Percentiles rank a stretch among this genome's conserved stretches.
phyloP scores from a whole-genome alignment of 2,329 filamentous ascomycete species.

The Aspergillus sclerotialis region DNA sequence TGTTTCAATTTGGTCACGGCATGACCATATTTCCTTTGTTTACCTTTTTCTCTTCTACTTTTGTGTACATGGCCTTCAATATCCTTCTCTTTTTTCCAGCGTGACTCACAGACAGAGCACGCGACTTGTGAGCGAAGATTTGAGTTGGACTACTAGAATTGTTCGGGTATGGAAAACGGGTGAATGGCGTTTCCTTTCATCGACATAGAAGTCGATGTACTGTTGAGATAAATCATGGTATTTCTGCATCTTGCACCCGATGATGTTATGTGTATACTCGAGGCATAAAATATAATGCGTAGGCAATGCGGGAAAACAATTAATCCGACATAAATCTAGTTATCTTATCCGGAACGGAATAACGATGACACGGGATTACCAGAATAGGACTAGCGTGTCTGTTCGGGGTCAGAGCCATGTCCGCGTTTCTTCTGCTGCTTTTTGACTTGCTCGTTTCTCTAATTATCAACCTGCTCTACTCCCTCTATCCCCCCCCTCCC shows the following conservation, averaged over 20 bases:
- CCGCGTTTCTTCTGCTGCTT: conserved; percentile 24
- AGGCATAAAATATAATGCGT: neutral
- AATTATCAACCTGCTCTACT: conserved; percentile 14
- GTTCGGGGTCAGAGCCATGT: conserved; percentile 35
- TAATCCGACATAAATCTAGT: neutral
- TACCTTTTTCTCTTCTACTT: conserved; percentile 20
- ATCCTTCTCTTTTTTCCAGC: conserved; percentile 23
- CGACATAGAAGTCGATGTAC: conserved; percentile 24
- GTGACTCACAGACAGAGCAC: conserved; percentile 16
- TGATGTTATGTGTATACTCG: neutral
- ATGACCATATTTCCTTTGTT: conserved; percentile 10
- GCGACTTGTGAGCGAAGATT: conserved; percentile 24
- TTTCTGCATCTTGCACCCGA: conserved; percentile 20
- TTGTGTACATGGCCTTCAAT: conserved; percentile 38
- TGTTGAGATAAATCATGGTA: conserved; percentile 25
- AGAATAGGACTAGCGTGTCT: conserved; percentile 24
- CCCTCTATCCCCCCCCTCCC: conserved; percentile 10
- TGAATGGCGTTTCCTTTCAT: conserved; percentile 35
- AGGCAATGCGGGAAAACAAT: neutral
- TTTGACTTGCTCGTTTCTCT: conserved; percentile 22
- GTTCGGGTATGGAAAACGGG: conserved; percentile 38
- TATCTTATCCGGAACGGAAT: conserved; percentile 15
- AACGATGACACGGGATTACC: conserved; percentile 22
- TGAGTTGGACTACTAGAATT: conserved; percentile 36
- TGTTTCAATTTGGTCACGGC: neutral